phyloP scores from a whole-genome alignment of 1,284 basidiomycete species.

The Moesziomyces sp. region DNA sequence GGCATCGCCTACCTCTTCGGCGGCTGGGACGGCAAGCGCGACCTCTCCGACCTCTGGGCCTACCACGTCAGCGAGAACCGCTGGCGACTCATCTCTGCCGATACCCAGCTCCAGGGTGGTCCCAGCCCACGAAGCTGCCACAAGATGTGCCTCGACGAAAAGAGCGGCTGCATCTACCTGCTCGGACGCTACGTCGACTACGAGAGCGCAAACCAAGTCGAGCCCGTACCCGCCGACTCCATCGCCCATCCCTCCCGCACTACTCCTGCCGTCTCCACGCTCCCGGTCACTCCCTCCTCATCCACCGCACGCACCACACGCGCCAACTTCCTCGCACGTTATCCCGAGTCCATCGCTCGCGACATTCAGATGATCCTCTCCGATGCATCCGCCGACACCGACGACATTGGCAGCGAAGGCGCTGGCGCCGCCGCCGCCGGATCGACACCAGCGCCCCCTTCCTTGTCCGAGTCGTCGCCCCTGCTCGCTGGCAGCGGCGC shows the following conservation, averaged over 20 bases:
- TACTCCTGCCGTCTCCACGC: conserved; percentile 8
- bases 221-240: conserved; percentile 26
- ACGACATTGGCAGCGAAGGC: conserved; percentile 34
- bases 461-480: conserved; percentile 34
- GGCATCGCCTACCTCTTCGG: conserved; percentile 80
- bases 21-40: conserved; percentile 77
- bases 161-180: conserved; percentile 79
- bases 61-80: conserved; percentile 75
- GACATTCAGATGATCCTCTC: conserved; percentile 41
- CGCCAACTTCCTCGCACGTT: conserved; percentile 37
- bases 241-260: conserved; percentile 12
- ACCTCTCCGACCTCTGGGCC: conserved; percentile 82
- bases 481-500: conserved; percentile 12
- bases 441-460: conserved; percentile 21
- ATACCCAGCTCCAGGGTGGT: conserved; percentile 73
- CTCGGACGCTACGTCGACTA: conserved; percentile 65
- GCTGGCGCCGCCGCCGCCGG: conserved; percentile 7
- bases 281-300: conserved; percentile 36
- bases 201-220: conserved; percentile 24
- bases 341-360: conserved; percentile 37
- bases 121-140: conserved; percentile 81
- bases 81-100: conserved; percentile 76
- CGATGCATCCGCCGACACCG: conserved; percentile 18
- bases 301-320: conserved; percentile 34
- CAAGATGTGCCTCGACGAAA: conserved; percentile 81